Evolutionary conservation across 345 rosid species (phyloP), one percentile per base, ranked within the genome.

Genomic region (Aethionema arabicum): DNA sequence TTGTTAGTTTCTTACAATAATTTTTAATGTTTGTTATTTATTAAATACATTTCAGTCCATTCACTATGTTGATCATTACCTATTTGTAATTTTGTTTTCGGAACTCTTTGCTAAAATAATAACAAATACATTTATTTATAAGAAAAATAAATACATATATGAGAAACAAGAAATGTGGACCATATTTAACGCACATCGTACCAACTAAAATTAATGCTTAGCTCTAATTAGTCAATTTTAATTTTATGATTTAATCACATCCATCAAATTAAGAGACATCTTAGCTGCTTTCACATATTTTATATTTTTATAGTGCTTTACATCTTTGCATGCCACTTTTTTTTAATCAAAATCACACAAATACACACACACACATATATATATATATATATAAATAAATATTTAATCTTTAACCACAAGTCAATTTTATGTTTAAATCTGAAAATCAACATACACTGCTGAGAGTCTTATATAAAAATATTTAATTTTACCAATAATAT

Each of bases 191-290:
- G 52, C 65, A 64, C 75, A 41, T 59, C 49, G 54, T 63, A 71
- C 74, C 59, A 64, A 63, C 55, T 71, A 12, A 32, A 64, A 36
- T 42, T 64, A 58, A 57, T 58, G 61, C 37, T 51, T 57, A 21
- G 59, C 60, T 64, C 56, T 36, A 64, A 51, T 64, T 63, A 56
- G 59, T 63, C 59, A 63, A 35, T 7, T 48, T 21, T 16, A 16
- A 62, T 56, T 62, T 49, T 44, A 70, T 56, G 51, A 51, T 50
- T 29, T 51, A 71, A 63, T 71, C 61, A 64, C 69, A 64, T 71
- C 70, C 65, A 50, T 71, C 60, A 37, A 49, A 64, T 46, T 5
- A 9, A 63, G 29, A 63, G 35, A 29, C 40, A 50, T 56, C 30
- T 12, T 59, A 51, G 49, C 62, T 62, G 58, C 63, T 41, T 43